phyloP scores from a whole-genome alignment of 2,329 filamentous ascomycete genomes.

The Diaporthe sp. region DNA sequence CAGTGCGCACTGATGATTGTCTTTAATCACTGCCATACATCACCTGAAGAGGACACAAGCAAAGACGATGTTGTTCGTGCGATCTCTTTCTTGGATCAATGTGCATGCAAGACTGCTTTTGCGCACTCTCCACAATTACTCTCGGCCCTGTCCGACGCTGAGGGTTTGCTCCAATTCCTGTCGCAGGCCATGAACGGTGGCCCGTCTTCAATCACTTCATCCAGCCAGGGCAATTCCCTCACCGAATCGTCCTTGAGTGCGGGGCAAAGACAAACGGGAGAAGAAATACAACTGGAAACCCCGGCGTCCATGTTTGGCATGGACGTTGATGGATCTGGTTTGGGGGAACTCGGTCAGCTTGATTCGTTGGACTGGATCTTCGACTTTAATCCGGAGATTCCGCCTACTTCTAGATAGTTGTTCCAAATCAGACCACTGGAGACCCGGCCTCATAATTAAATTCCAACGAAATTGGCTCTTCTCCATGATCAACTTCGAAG shows the following conservation, averaged over 20 bases:
- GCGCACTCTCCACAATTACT: neutral
- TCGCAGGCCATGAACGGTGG: neutral
- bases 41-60: neutral
- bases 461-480: neutral
- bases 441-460: no score
- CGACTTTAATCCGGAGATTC: neutral
- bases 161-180: constrained; percentile 2
- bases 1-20: constrained; percentile 30
- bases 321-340: neutral
- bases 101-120: neutral
- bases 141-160: constrained; percentile 14
- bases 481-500: no score
- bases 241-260: neutral
- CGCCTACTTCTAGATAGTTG: neutral
- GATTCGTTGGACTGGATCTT: constrained; percentile 17
- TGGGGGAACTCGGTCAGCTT: neutral
- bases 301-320: neutral
- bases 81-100: neutral
- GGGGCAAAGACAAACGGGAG: no score
- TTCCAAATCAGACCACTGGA: no score
- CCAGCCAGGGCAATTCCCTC: no score
- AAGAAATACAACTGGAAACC: neutral
- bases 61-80: neutral
- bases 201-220: no score
- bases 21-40: constrained; percentile 7